A percentile compares a stretch with the other conserved stretches of the same genome.
phyloP scores from a whole-genome alignment of 2,329 filamentous ascomycete species.

The Samsoniella hepiali region DNA sequence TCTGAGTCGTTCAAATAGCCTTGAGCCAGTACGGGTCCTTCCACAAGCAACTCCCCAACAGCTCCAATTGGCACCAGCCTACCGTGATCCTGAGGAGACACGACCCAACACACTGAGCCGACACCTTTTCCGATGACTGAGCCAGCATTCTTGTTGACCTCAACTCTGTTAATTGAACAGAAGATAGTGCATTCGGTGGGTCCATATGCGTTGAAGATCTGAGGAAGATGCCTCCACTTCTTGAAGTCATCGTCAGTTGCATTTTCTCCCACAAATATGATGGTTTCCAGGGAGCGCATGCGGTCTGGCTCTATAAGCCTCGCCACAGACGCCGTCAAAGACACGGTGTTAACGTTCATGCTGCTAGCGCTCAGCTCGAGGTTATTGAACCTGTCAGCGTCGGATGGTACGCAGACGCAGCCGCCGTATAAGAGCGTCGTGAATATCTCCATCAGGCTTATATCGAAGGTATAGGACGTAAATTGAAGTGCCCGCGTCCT shows the following conservation, averaged over 20 bases:
- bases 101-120: slow-evolving; percentile 13
- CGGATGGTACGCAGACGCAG: slow-evolving; percentile 51
- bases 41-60: slow-evolving; percentile 23
- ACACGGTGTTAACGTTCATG: slow-evolving; percentile 45
- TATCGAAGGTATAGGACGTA: slow-evolving; percentile 50
- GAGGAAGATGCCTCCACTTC: slow-evolving; percentile 25
- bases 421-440: slow-evolving; percentile 48
- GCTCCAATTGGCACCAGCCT: slow-evolving; percentile 20
- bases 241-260: slow-evolving; percentile 23
- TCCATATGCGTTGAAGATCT: slow-evolving; percentile 39
- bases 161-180: neutral
- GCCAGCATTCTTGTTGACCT: neutral
- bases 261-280: slow-evolving; percentile 15
- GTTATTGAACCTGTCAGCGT: slow-evolving; percentile 44
- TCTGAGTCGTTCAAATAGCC: slow-evolving; percentile 19
- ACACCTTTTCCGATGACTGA: slow-evolving; percentile 14
- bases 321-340: slow-evolving; percentile 38
- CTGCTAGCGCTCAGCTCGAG: slow-evolving; percentile 43
- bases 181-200: slow-evolving; percentile 39
- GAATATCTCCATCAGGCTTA: slow-evolving; percentile 43
- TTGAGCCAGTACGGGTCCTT: slow-evolving; percentile 20
- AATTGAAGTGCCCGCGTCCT: slow-evolving; percentile 52
- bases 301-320: neutral
- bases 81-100: slow-evolving; percentile 7
- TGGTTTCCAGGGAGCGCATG: slow-evolving; percentile 13